Evolutionary conservation across 495 filamentous ascomycete species (phyloP).

Genomic region (Letharia lupina): DNA sequence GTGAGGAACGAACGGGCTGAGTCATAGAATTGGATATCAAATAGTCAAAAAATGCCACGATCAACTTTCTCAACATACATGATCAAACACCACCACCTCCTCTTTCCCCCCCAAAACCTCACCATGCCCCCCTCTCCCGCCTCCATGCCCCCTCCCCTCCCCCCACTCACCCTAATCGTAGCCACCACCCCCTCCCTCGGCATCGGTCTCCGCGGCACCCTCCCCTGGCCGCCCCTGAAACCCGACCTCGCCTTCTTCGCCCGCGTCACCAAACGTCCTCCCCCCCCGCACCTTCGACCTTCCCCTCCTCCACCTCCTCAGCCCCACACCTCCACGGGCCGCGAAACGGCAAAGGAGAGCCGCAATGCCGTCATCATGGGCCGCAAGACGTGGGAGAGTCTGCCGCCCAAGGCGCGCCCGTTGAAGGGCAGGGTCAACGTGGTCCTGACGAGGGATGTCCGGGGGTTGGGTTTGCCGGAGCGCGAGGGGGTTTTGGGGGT

Average conservation of each 20-base stretch:
- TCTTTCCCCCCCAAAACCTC: conserved; percentile 24
- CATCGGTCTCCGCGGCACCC: conserved; percentile 68
- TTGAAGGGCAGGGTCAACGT: conserved; percentile 69
- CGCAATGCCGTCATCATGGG: conserved; percentile 90
- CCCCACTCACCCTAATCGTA: conserved; percentile 63
- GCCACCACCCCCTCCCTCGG: conserved; percentile 66
- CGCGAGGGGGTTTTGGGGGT: conserved; percentile 22
- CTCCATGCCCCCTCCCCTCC: conserved; percentile 28
- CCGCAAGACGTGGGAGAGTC: conserved; percentile 87
- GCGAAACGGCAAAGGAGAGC: not conserved
- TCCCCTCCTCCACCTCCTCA: not conserved
- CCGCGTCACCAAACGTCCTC: conserved; percentile 67
- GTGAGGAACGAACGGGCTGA: not conserved
- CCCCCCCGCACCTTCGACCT: conserved; percentile 8
- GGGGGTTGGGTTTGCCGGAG: conserved; percentile 25
- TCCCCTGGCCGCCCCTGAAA: conserved; percentile 85
- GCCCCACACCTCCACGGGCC: not conserved
- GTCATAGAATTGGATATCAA: not conserved
- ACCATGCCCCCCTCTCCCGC: conserved; percentile 40
- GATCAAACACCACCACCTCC: too few species aligned
- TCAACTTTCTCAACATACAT: not conserved
- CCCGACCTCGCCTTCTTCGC: conserved; percentile 92
- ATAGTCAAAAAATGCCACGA: not conserved
- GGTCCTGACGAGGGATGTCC: conserved; percentile 53
- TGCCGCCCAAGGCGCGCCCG: conserved; percentile 69